Conservation (phyloP, 352 stramenopile genomes). For the Elongisporangium anandrum region DNA sequence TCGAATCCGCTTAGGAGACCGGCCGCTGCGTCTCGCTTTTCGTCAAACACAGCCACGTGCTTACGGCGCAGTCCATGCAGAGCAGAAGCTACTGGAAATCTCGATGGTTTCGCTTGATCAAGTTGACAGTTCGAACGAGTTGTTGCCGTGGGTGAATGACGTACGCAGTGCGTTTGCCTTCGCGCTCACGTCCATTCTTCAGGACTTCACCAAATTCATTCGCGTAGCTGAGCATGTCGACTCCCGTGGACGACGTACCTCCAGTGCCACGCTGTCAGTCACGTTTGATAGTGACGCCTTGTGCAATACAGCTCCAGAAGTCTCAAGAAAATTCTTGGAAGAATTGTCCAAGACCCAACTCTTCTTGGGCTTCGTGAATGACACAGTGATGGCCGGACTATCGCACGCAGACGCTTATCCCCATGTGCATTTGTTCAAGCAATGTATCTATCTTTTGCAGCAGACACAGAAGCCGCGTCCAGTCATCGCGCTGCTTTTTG, state of each 20-base stretch:
- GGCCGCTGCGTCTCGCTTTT: conserved; percentile 63
- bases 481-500: conserved; percentile 51
- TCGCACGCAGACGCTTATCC: conserved; percentile 24
- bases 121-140: conserved; percentile 32
- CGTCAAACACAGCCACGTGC: conserved; percentile 43
- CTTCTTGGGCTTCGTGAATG: conserved; percentile 61
- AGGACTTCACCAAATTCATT: conserved; percentile 47
- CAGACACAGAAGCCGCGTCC: conserved; percentile 25
- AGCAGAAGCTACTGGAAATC: conserved; percentile 45
- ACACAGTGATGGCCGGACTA: conserved; percentile 39
- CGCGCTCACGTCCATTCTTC: conserved; percentile 65
- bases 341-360: conserved; percentile 63
- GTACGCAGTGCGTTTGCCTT: conserved; percentile 53
- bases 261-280: conserved; percentile 40
- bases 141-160: conserved; percentile 55
- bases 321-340: conserved; percentile 18
- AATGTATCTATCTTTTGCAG: conserved; percentile 51
- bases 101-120: conserved; percentile 49
- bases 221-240: conserved; percentile 23
- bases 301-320: conserved; percentile 16
- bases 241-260: conserved; percentile 29
- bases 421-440: conserved; percentile 53
- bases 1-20: conserved; percentile 32
- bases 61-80: conserved; percentile 54
- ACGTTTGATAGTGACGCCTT: conserved; percentile 49